A percentile compares a stretch with the other conserved stretches of the same genome.
These are phyloP conservation scores for Lagerstroemia speciosa DNA, from an alignment of 345 rosid species.

Conservation along the genomic window DNA sequence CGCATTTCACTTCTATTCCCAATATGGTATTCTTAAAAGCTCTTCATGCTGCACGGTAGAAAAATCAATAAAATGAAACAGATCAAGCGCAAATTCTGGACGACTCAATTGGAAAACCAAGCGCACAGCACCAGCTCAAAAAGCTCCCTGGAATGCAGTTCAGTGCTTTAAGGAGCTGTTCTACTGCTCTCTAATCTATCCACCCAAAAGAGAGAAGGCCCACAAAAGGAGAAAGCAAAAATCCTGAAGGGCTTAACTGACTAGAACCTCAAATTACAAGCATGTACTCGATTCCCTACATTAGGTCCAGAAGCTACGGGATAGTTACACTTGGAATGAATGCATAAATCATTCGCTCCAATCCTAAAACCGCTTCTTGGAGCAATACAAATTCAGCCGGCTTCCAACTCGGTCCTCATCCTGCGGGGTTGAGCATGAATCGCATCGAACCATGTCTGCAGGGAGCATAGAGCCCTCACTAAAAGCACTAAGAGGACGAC, in stretches of 20 bases:
- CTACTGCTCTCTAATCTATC: background rate
- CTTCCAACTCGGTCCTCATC: background rate
- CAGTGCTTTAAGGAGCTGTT: background rate
- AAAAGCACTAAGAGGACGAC: background rate
- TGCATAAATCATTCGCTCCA: background rate
- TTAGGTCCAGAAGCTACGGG: background rate
- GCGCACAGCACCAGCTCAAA: no score
- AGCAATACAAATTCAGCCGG: background rate
- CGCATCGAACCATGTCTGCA: background rate
- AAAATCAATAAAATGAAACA: no score
- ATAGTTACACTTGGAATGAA: background rate
- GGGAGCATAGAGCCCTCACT: no score
- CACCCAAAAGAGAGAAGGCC: background rate
- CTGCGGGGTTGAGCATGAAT: background rate
- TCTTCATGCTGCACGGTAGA: no score
- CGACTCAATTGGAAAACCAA: no score
- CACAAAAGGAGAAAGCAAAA: background rate
- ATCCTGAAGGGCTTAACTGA: background rate
- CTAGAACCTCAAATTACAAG: background rate
- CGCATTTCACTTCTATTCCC: no score
- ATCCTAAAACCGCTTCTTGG: background rate
- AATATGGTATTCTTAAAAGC: no score
- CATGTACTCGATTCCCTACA: background rate
- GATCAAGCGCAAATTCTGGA: no score
- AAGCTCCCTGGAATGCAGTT: background rate